A percentile compares a stretch with the other conserved stretches of the same genome.
phyloP scores from a whole-genome alignment of 1,284 basidiomycete genomes.

The Naganishia liquefaciens region DNA sequence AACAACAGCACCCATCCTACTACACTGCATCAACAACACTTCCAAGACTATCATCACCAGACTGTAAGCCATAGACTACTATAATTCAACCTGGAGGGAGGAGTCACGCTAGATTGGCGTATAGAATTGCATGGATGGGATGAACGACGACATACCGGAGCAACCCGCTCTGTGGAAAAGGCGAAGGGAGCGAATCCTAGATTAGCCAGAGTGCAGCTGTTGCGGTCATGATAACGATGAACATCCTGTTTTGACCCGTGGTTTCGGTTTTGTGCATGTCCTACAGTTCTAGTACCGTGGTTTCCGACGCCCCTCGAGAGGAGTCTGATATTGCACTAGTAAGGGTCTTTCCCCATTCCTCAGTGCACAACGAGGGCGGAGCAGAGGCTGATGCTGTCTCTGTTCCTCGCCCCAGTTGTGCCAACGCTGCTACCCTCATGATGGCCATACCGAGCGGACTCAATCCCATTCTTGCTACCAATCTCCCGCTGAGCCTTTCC shows the following conservation, averaged over 20 bases:
- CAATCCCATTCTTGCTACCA: slow-evolving; percentile 56
- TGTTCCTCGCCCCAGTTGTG: slow-evolving; percentile 38
- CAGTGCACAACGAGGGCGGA: slow-evolving; percentile 12
- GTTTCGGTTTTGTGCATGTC: background rate
- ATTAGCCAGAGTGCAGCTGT: slow-evolving; percentile 6
- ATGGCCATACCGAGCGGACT: slow-evolving; percentile 55
- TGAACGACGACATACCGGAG: slow-evolving; percentile 4
- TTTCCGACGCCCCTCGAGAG: slow-evolving; percentile 52
- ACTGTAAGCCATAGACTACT: slow-evolving; percentile 26
- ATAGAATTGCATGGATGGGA: slow-evolving; percentile 9
- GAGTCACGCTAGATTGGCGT: slow-evolving; percentile 8
- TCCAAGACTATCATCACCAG: slow-evolving; percentile 18
- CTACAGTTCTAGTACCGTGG: slow-evolving; percentile 48
- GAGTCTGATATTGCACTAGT: slow-evolving; percentile 50
- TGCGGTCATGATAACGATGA: slow-evolving; percentile 8
- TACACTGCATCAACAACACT: slow-evolving; percentile 28
- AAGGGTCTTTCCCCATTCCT: slow-evolving; percentile 1
- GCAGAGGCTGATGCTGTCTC: slow-evolving; percentile 26
- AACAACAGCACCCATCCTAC: slow-evolving; percentile 15
- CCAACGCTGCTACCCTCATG: slow-evolving; percentile 53
- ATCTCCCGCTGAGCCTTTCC: slow-evolving; percentile 53
- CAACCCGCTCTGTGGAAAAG: background rate
- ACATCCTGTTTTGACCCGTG: slow-evolving; percentile 12
- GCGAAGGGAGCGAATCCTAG: background rate
- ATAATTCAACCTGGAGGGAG: slow-evolving; percentile 2